phyloP scores from a whole-genome alignment of 75 land plant genomes.

The Picea glauca region DNA sequence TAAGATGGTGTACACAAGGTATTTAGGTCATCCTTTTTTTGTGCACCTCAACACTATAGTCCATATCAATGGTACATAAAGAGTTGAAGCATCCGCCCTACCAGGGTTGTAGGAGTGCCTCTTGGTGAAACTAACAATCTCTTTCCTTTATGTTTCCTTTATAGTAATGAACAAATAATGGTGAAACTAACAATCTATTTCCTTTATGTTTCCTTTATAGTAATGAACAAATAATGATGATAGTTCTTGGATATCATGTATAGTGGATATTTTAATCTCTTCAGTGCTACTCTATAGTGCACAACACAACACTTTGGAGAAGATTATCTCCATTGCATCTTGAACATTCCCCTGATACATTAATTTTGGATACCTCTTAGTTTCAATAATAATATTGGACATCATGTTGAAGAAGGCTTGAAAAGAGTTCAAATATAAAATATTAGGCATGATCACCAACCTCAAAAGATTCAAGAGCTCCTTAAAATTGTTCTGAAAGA shows the following conservation, averaged over 20 bases:
- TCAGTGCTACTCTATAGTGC: conserved; percentile 39
- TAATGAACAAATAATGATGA: too few species aligned
- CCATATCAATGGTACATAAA: too few species aligned
- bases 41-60: too few species aligned
- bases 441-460: conserved; percentile 58
- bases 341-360: conserved; percentile 19
- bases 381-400: conserved; percentile 36
- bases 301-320: conserved; percentile 49
- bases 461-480: conserved; percentile 49
- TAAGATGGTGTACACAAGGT: too few species aligned
- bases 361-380: too few species aligned
- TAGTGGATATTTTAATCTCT: too few species aligned
- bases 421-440: conserved; percentile 32
- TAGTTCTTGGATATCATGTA: conserved; percentile 50
- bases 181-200: conserved; percentile 74
- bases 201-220: conserved; percentile 74
- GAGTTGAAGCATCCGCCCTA: too few species aligned
- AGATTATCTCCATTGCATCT: conserved; percentile 16
- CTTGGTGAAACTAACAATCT: too few species aligned
- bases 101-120: too few species aligned
- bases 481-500: conserved; percentile 31
- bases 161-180: conserved; percentile 46
- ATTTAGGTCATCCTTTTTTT: too few species aligned
- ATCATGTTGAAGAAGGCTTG: conserved; percentile 21
- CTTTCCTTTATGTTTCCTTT: conserved; percentile 38